A percentile compares a stretch with the other conserved stretches of the same genome.
Conservation (phyloP, 352 stramenopile genomes). For the Globisporangium splendens region DNA sequence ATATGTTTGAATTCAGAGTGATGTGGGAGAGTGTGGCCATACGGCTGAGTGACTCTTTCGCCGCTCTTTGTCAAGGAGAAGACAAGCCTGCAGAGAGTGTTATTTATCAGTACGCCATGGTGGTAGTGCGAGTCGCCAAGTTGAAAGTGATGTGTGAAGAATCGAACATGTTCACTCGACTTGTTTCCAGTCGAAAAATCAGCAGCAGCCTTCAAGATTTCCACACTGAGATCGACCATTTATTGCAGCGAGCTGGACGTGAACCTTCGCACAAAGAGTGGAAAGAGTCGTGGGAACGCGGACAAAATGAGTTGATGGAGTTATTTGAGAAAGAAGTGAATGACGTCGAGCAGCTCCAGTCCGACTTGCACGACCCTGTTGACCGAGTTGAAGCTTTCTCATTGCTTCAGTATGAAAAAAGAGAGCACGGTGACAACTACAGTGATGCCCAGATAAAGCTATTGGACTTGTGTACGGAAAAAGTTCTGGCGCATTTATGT, state of each 20-base stretch:
- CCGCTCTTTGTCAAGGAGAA: too few relatives aligned
- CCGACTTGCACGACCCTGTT: neutral
- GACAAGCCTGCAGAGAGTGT: too few relatives aligned
- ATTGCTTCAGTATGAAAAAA: conserved; percentile 5
- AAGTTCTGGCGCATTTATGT: neutral
- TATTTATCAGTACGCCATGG: too few relatives aligned
- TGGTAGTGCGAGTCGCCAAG: too few relatives aligned
- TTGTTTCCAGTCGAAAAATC: conserved; percentile 3
- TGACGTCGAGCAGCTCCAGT: neutral
- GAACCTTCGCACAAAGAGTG: neutral
- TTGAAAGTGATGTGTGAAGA: too few relatives aligned
- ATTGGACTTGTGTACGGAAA: neutral
- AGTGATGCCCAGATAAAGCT: conserved; percentile 10
- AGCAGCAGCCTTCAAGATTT: conserved; percentile 5
- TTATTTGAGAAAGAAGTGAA: conserved; percentile 1
- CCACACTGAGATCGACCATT: conserved; percentile 10
- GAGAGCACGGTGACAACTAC: conserved; percentile 3
- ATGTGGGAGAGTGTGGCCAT: too few relatives aligned
- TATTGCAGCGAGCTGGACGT: neutral
- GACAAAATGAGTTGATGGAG: neutral
- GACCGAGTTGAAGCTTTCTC: conserved; percentile 1
- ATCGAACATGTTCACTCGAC: too few relatives aligned
- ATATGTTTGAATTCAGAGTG: too few relatives aligned
- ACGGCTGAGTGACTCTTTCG: too few relatives aligned
- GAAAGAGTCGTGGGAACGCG: neutral